Conservation (phyloP, 345 rosid species). For the Angophora floribunda region DNA sequence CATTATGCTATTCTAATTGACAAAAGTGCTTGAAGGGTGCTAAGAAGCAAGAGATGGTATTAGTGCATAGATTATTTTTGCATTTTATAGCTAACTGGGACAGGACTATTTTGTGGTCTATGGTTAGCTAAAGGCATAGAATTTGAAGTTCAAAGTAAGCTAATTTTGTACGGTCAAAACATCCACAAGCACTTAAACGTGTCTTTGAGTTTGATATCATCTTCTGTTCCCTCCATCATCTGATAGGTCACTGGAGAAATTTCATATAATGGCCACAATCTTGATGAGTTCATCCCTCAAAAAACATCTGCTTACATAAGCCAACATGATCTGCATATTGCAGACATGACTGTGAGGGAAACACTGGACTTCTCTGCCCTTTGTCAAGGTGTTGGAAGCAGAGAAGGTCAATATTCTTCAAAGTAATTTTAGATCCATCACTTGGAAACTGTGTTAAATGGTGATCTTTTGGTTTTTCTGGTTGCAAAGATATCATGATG, state of each 20-base stretch:
- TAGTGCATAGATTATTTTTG: background rate
- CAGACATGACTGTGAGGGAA: constrained; percentile 13
- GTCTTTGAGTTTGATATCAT: background rate
- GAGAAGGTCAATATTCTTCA: constrained; percentile 13
- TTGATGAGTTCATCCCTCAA: constrained; percentile 2
- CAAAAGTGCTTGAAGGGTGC: background rate
- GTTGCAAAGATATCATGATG: constrained; percentile 15
- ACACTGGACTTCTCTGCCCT: constrained; percentile 10
- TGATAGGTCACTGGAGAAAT: constrained; percentile 25
- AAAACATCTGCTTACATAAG: constrained; percentile 9
- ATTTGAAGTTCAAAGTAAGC: background rate
- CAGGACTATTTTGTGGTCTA: background rate
- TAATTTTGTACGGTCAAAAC: background rate
- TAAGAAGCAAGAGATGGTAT: background rate
- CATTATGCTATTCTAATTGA: background rate
- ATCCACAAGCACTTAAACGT: background rate
- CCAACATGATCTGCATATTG: constrained; percentile 7
- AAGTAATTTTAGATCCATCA: background rate
- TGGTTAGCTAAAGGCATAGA: background rate
- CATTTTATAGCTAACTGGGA: background rate
- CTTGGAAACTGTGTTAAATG: background rate
- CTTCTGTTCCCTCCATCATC: background rate
- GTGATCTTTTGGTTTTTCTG: background rate
- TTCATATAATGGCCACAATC: constrained; percentile 1
- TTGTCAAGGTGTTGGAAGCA: constrained; percentile 14